phyloP scores from a whole-genome alignment of 129 eudicot genomes.

The Lactuca saligna region DNA sequence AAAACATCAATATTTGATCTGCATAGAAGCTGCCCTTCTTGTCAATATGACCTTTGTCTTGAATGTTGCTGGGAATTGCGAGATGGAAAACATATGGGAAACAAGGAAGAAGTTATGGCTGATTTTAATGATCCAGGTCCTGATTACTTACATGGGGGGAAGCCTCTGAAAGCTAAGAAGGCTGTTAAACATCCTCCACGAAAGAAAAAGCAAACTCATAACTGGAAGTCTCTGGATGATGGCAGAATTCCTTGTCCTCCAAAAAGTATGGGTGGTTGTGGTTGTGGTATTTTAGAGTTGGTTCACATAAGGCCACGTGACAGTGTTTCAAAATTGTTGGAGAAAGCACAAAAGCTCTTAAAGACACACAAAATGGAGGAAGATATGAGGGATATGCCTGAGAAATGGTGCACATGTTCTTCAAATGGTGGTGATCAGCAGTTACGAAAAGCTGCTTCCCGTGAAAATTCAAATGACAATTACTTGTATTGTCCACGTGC shows the following conservation, averaged over 20 bases:
- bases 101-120: conserved; percentile 37
- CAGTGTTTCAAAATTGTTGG: conserved; percentile 41
- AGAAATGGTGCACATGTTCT: conserved; percentile 43
- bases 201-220: conserved; percentile 21
- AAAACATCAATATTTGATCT: conserved; percentile 64
- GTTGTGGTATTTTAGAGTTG: conserved; percentile 44
- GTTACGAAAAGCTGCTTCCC: conserved; percentile 56
- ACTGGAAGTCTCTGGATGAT: conserved; percentile 57
- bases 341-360: conserved; percentile 40
- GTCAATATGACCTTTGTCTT: conserved; percentile 76
- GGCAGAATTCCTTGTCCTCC: conserved; percentile 81
- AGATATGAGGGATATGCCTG: conserved; percentile 26
- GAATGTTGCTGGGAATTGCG: conserved; percentile 76
- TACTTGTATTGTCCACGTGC: conserved; percentile 67
- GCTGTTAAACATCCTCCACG: neutral
- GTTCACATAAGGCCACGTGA: conserved; percentile 23
- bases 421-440: conserved; percentile 16
- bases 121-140: conserved; percentile 31
- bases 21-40: conserved; percentile 62
- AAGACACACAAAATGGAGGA: conserved; percentile 18
- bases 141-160: conserved; percentile 50
- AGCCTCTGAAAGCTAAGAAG: neutral
- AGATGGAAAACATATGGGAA: conserved; percentile 45
- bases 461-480: conserved; percentile 53
- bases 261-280: conserved; percentile 57